Evolutionary conservation across 768 basidiomycete genomes (phyloP).

Genomic region (Punctularia strigosozonata): DNA sequence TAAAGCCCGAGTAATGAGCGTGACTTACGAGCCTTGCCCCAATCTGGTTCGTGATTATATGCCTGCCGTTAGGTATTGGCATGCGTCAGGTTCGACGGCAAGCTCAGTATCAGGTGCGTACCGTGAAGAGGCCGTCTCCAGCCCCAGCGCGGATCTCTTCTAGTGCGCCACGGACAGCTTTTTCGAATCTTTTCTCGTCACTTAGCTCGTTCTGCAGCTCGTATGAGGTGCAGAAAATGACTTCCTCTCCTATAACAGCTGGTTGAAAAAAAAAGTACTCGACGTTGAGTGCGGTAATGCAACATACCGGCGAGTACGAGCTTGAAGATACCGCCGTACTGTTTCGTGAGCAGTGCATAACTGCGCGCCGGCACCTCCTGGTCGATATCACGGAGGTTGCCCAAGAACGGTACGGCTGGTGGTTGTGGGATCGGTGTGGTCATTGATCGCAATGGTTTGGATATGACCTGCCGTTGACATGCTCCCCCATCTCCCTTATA

Average conservation of each 20-base stretch:
- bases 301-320: constrained; percentile 24
- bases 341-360: constrained; percentile 23
- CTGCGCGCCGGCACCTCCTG: constrained; percentile 23
- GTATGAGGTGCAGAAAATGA: constrained; percentile 21
- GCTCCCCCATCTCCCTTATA: too few relatives aligned
- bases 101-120: constrained; percentile 8
- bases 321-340: constrained; percentile 31
- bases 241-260: constrained; percentile 11
- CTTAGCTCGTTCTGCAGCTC: constrained; percentile 28
- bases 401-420: constrained; percentile 28
- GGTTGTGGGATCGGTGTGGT: constrained; percentile 29
- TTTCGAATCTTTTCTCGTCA: constrained; percentile 31
- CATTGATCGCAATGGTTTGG: too few relatives aligned
- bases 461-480: too few relatives aligned
- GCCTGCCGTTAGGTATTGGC: constrained; percentile 15
- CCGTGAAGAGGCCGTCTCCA: constrained; percentile 31
- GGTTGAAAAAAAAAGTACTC: too few relatives aligned
- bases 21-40: constrained; percentile 31
- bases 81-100: not conserved
- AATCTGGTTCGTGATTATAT: constrained; percentile 30
- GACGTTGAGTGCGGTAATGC: too few relatives aligned
- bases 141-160: constrained; percentile 22
- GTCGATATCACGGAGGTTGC: constrained; percentile 25
- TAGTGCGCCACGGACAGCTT: constrained; percentile 23
- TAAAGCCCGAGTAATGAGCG: too few relatives aligned